A percentile compares a stretch with the other conserved stretches of the same genome.
These are phyloP conservation scores for Sapria himalayana DNA, from an alignment of 345 rosid genomes.

Conservation along the genomic window DNA sequence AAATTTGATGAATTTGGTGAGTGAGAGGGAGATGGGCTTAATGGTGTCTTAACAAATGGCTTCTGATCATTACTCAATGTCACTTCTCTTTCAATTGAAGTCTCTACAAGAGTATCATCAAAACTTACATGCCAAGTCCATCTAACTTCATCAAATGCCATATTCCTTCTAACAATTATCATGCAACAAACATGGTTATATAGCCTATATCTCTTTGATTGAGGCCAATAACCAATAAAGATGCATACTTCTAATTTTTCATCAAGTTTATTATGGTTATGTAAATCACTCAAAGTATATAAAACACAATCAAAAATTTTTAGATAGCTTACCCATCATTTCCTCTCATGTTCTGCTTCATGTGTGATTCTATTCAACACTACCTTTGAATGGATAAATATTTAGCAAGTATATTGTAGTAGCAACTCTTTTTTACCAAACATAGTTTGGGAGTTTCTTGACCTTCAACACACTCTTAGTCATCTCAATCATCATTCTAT, in stretches of 20 bases:
- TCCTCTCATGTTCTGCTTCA: too few species aligned
- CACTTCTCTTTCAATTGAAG: background rate
- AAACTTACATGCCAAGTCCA: background rate
- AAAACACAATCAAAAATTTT: background rate
- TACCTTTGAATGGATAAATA: too few species aligned
- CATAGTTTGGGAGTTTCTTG: too few species aligned
- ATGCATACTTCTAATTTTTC: conserved; percentile 4
- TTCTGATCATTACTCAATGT: background rate
- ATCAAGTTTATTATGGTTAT: conserved; percentile 9
- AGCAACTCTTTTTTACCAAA: too few species aligned
- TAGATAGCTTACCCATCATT: background rate
- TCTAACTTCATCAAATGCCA: conserved; percentile 2
- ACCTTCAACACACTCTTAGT: too few species aligned
- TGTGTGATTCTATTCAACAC: too few species aligned
- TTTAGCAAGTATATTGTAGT: too few species aligned
- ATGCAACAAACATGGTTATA: conserved; percentile 4
- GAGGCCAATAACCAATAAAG: conserved; percentile 7
- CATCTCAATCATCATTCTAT: too few species aligned
- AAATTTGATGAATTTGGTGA: background rate
- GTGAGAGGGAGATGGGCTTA: background rate
- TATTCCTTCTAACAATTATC: conserved; percentile 1
- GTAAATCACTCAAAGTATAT: background rate
- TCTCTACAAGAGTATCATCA: background rate
- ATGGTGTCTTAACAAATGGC: too few species aligned
- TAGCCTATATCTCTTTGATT: conserved; percentile 6